Evolutionary conservation across 305 asterid species (phyloP), one percentile per base, ranked within the genome.

Genomic region (Solanum hybrid): DNA sequence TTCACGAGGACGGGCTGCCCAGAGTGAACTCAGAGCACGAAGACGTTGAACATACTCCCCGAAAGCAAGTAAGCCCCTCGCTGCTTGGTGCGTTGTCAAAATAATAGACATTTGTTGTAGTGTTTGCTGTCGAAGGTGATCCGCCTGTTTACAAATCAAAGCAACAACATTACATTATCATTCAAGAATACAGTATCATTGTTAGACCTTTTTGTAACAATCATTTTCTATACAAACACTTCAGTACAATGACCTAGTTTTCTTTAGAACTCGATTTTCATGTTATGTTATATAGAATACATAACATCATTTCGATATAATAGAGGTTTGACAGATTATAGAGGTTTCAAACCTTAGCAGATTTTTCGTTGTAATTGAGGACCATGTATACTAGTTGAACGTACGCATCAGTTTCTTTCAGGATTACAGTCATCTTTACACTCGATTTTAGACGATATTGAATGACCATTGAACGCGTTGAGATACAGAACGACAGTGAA

Each of bases 111-210:
- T 95, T 88, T 96, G 97, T 86, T 92, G 94, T 87, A 97, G 93
- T 16, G 98, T 95, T 90, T 97, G 98, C 91, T 96, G 97, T 26
- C 99, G 94, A 6, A 97, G 97, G 91, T 97, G 96, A 92, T 97
- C 99, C 0, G 99, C 98, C 98, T 97, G 93, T 67, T 67, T 16
- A 11, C 24, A 26, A 24, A n/a, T 34, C 24, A 89, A 76, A 89
- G 88, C 61, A 89, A 79, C 87, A 67, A 6, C 31, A 40, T 73
- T 57, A 34, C 22, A 28, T 31, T 35, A 31, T 88, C 83, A 29
- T 8, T 87, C 64, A 31, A 28, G 20, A 39, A 35, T 29, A 18
- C 4, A 16, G 20, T 11, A 1, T 74, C 73, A 71, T 36, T 33
- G 34, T 34, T 69, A 12, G 34, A 57, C 69, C 24, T 57, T 20